phyloP scores from a whole-genome alignment of 257 asterid genomes.

The Penstemon barbatus region DNA sequence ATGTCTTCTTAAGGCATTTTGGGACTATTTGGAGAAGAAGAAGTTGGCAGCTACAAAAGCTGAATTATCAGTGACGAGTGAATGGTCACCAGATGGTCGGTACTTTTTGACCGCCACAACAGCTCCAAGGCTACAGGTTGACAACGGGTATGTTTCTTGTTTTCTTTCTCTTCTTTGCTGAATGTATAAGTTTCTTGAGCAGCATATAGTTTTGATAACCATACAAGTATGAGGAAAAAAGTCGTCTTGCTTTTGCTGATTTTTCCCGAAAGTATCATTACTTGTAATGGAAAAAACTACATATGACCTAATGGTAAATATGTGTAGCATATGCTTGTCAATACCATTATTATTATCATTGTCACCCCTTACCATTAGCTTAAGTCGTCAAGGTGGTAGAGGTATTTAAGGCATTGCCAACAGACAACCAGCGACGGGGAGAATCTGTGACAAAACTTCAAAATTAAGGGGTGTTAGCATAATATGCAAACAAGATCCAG shows the following conservation, averaged over 20 bases:
- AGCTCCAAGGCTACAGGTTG: conserved; percentile 98
- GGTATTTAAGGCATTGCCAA: neutral
- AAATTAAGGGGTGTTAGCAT: neutral
- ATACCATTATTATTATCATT: neutral
- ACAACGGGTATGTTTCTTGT: conserved; percentile 74
- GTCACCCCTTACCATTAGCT: neutral
- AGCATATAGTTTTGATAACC: conserved; percentile 3
- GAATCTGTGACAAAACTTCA: neutral
- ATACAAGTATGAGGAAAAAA: neutral
- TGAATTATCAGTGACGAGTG: conserved; percentile 93
- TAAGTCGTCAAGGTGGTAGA: neutral
- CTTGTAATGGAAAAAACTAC: no score
- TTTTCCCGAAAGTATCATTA: no score
- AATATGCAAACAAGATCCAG: neutral
- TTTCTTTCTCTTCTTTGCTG: neutral
- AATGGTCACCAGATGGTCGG: conserved; percentile 98
- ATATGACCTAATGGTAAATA: neutral
- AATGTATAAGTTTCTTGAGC: neutral
- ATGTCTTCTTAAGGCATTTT: conserved; percentile 62
- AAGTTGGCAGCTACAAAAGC: conserved; percentile 73
- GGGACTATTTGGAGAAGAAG: conserved; percentile 86
- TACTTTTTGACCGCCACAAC: conserved; percentile 97
- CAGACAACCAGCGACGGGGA: neutral
- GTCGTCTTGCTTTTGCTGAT: neutral
- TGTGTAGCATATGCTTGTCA: conserved; percentile 5